Conservation (phyloP, 1,139 yeast genomes). For the Sugiyamaella xylanicola region DNA sequence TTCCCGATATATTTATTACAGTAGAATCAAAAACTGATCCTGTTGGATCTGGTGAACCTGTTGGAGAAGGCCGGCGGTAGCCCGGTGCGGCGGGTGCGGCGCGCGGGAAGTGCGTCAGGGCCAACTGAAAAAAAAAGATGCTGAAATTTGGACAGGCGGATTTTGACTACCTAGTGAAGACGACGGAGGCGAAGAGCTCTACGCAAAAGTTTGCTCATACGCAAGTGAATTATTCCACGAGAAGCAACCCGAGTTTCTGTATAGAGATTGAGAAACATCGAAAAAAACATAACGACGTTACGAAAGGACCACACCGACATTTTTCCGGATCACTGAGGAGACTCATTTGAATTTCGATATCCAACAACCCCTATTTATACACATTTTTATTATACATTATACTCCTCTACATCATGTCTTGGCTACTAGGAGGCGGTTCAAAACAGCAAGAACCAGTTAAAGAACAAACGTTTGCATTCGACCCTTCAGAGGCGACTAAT, state of each 20-base stretch:
- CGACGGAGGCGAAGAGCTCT: background rate
- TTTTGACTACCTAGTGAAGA: background rate
- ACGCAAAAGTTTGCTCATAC: background rate
- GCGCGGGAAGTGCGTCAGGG: slow-evolving; percentile 2
- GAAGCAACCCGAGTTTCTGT: background rate
- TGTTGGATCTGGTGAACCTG: no score
- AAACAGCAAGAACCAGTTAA: slow-evolving; percentile 37
- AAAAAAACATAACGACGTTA: background rate
- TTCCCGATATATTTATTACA: no score
- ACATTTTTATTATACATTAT: background rate
- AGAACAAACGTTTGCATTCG: slow-evolving; percentile 51
- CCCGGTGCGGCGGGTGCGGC: slow-evolving; percentile 6
- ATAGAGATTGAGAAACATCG: background rate
- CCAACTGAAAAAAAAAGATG: slow-evolving; percentile 1
- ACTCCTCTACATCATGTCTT: slow-evolving; percentile 51
- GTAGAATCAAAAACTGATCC: no score
- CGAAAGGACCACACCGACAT: background rate
- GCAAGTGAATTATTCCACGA: background rate
- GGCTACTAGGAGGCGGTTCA: slow-evolving; percentile 60
- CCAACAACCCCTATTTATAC: background rate
- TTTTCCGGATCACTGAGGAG: no score
- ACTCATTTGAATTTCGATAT: no score
- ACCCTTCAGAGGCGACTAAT: slow-evolving; percentile 65
- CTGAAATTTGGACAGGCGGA: slow-evolving; percentile 1
- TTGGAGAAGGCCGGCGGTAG: no score